Percentiles rank a stretch among this genome's conserved stretches.
These are phyloP conservation scores for Prunella vulgaris DNA, from an alignment of 257 asterid species.

Conservation along the genomic window DNA sequence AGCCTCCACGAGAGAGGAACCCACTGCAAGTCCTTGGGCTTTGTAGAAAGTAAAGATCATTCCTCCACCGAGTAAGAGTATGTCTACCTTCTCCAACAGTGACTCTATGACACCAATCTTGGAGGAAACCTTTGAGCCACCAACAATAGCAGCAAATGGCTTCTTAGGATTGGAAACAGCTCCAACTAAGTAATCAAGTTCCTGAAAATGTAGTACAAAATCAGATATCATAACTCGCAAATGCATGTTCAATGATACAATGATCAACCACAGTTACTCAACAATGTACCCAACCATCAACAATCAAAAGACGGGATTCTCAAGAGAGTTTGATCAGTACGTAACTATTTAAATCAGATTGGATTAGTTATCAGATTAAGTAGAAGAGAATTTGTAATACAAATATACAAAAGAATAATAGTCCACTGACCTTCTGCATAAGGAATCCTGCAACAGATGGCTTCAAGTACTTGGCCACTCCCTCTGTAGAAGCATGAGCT, in stretches of 20 bases:
- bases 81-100: constrained; percentile 58
- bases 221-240: background rate
- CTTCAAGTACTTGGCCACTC: constrained; percentile 45
- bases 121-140: constrained; percentile 77
- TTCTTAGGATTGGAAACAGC: constrained; percentile 76
- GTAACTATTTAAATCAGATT: too few species aligned
- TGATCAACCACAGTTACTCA: background rate
- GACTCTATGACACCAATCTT: constrained; percentile 77
- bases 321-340: background rate
- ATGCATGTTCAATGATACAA: background rate
- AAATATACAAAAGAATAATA: background rate
- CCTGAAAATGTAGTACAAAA: constrained; percentile 37
- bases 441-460: constrained; percentile 57
- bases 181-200: constrained; percentile 78
- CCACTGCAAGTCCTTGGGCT: constrained; percentile 76
- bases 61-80: constrained; percentile 80
- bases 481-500: constrained; percentile 63
- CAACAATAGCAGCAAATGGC: constrained; percentile 90
- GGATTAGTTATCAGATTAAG: too few species aligned
- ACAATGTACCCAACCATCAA: background rate
- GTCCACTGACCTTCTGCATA: constrained; percentile 47
- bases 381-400: background rate
- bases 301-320: background rate
- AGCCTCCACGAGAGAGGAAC: constrained; percentile 75
- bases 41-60: constrained; percentile 83